phyloP scores from a whole-genome alignment of 1,284 basidiomycete species.

The Peniophora sp. region DNA sequence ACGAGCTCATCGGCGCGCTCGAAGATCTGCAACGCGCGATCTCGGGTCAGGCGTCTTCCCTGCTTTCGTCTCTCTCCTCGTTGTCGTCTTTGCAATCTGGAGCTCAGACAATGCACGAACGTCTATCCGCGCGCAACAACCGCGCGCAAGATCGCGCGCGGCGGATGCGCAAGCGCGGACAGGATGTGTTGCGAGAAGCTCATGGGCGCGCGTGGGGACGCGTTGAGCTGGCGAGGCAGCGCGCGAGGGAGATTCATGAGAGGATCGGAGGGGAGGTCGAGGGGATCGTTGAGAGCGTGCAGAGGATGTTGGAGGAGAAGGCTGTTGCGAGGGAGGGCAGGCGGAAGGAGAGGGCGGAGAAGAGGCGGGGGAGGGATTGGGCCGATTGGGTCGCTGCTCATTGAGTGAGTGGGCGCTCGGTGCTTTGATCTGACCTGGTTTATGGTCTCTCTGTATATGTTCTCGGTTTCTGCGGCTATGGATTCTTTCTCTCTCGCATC shows the following conservation, averaged over 20 bases:
- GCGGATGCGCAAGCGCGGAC: slow-evolving; percentile 41
- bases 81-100: slow-evolving; percentile 37
- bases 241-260: slow-evolving; percentile 23
- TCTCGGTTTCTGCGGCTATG: no score
- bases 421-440: no score
- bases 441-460: no score
- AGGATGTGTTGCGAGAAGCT: slow-evolving; percentile 31
- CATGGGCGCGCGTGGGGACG: slow-evolving; percentile 29
- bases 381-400: no score
- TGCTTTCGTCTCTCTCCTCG: slow-evolving; percentile 5
- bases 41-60: slow-evolving; percentile 23
- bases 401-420: no score
- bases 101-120: slow-evolving; percentile 36
- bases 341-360: no score
- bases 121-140: slow-evolving; percentile 42
- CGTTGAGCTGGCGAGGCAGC: slow-evolving; percentile 36
- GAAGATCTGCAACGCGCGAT: slow-evolving; percentile 52
- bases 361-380: no score
- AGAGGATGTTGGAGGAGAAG: background rate
- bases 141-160: slow-evolving; percentile 50
- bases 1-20: slow-evolving; percentile 52
- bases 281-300: background rate
- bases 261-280: background rate
- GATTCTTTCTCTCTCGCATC: background rate
- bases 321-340: no score